Percentiles rank a stretch among this genome's conserved stretches.
Conservation (phyloP, 345 rosid species). For the Euclidium syriacum region DNA sequence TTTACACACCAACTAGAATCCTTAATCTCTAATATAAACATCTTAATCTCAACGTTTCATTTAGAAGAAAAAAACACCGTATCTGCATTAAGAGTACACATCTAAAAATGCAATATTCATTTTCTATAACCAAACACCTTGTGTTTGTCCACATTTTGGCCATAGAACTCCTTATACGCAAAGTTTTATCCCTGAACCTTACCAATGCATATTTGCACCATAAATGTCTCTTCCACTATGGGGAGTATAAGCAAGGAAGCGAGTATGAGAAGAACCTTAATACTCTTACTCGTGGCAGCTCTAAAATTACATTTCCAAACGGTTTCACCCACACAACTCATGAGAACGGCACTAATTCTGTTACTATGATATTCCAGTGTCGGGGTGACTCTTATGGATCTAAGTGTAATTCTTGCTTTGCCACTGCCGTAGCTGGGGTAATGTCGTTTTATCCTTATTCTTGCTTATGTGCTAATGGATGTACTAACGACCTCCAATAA, state of each 20-base stretch:
- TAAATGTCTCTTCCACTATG: slow-evolving; percentile 25
- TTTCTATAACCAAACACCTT: too few species aligned
- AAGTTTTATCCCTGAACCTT: neutral
- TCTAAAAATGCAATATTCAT: too few species aligned
- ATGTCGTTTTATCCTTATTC: too few species aligned
- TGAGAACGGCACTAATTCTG: neutral
- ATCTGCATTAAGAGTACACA: too few species aligned
- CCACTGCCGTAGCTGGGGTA: slow-evolving; percentile 5
- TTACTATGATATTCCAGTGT: neutral
- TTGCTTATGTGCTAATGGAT: too few species aligned
- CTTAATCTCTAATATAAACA: too few species aligned
- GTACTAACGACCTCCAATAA: too few species aligned
- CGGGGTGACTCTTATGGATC: slow-evolving; percentile 4
- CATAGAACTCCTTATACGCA: neutral
- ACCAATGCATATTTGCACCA: slow-evolving; percentile 20
- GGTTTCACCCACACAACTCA: neutral
- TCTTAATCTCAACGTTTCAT: too few species aligned
- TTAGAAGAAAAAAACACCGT: too few species aligned
- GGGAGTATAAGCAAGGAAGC: slow-evolving; percentile 24
- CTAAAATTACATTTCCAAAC: too few species aligned
- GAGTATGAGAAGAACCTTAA: slow-evolving; percentile 35
- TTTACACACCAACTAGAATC: too few species aligned
- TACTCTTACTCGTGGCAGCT: slow-evolving; percentile 16
- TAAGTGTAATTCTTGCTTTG: neutral
- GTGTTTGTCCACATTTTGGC: too few species aligned